Evolutionary conservation across 2,329 filamentous ascomycete genomes (phyloP).

Genomic region (Chrysoporthe deuterocubensis): DNA sequence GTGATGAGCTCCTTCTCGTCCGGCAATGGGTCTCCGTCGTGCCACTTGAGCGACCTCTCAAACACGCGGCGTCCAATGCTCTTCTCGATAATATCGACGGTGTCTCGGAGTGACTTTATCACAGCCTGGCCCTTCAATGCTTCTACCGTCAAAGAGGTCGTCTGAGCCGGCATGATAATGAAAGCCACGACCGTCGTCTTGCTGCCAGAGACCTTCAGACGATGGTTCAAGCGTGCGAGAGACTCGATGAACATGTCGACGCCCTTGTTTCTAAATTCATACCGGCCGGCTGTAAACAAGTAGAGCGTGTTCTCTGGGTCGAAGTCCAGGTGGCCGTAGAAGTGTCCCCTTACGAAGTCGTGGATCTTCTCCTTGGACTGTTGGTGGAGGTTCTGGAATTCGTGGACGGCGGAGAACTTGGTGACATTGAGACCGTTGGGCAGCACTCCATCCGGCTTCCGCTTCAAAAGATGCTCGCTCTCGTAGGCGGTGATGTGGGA

Average conservation of each 20-base stretch:
- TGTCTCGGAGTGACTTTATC: slow-evolving; percentile 93
- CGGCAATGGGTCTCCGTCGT: slow-evolving; percentile 88
- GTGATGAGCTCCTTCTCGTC: slow-evolving; percentile 97
- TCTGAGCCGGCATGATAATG: slow-evolving; percentile 98
- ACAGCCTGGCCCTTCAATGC: slow-evolving; percentile 96
- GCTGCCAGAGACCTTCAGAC: slow-evolving; percentile 81
- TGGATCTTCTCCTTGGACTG: slow-evolving; percentile 97
- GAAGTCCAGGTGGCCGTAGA: slow-evolving; percentile 98
- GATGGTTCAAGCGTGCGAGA: slow-evolving; percentile 90
- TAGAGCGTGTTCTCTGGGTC: slow-evolving; percentile 96
- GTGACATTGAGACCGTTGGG: slow-evolving; percentile 98
- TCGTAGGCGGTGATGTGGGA: slow-evolving; percentile 99
- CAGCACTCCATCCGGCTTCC: slow-evolving; percentile 94
- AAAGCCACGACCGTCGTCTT: slow-evolving; percentile 96
- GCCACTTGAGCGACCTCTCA: slow-evolving; percentile 92
- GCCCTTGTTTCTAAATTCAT: slow-evolving; percentile 98
- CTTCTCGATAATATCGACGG: slow-evolving; percentile 88
- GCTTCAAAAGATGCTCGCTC: slow-evolving; percentile 94
- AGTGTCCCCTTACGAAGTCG: slow-evolving; percentile 96
- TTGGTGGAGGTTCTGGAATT: slow-evolving; percentile 98
- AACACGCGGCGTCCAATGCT: slow-evolving; percentile 94
- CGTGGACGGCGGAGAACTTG: slow-evolving; percentile 97
- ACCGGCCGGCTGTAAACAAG: slow-evolving; percentile 95
- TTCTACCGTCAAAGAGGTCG: slow-evolving; percentile 91
- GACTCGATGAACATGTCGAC: slow-evolving; percentile 99